Evolutionary conservation across 179 eudicot genomes (phyloP).

Genomic region (Corrigiola litoralis): DNA sequence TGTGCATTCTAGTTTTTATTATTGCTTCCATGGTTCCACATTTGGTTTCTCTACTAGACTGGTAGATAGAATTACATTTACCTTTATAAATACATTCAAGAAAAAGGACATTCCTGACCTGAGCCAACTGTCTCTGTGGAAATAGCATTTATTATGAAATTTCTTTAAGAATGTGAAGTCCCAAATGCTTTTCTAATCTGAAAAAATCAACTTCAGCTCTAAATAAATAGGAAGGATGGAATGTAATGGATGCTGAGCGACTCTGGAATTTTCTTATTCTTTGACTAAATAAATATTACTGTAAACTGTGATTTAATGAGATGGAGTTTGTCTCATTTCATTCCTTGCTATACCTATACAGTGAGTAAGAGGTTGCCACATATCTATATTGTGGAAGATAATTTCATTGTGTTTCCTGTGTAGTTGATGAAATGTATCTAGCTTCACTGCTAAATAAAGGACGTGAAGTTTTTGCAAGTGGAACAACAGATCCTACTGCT

Average conservation of each 20-base stretch:
- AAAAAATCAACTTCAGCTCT: no score
- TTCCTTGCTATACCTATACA: background rate
- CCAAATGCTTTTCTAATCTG: background rate
- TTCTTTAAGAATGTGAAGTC: background rate
- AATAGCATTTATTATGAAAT: background rate
- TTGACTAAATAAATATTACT: no score
- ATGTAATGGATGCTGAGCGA: background rate
- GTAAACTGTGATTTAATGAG: background rate
- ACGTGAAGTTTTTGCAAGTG: constrained; percentile 53
- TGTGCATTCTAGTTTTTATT: constrained; percentile 18
- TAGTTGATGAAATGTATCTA: constrained; percentile 97
- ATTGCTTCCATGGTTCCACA: background rate
- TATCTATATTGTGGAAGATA: background rate
- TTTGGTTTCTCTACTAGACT: background rate
- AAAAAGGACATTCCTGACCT: background rate
- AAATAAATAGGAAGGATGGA: background rate
- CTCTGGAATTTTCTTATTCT: background rate
- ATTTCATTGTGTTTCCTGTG: constrained; percentile 3
- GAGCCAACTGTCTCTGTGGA: background rate
- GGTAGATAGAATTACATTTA: background rate
- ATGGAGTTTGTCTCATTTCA: background rate
- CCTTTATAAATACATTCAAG: background rate
- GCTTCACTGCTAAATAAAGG: constrained; percentile 95
- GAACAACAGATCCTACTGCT: constrained; percentile 83
- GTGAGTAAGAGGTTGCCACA: background rate